Base-by-base conservation (phyloP, 768 basidiomycete genomes). In the Leccinum arenicola region DNA sequence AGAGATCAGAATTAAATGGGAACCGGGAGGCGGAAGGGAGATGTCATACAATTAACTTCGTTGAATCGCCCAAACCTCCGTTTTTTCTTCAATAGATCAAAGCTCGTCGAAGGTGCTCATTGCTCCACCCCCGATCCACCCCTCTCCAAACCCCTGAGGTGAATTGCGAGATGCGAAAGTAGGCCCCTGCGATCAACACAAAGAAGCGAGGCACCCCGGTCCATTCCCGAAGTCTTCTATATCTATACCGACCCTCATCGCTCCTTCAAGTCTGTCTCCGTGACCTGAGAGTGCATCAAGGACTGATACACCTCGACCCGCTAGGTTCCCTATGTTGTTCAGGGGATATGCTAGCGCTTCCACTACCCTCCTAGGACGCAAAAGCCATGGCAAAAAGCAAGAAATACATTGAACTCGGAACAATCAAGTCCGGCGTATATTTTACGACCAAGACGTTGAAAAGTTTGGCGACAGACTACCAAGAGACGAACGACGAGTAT, bases 371-470 rank as follows among this genome's bases (percentile, higher is more conserved):
- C 10, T 67, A 98, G 95, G 96, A 98, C 63, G 87, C 89, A 1
- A 88, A 89, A 69, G 76, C 70, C 17, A 79, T 97, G 52, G 74
- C 82, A 4, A 76, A 78, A 54, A 83, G 80, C 56, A 85, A 85
- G 63, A 80, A 78, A 53, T 98, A 93, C 68, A 89, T 84, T 35
- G 95, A 98, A 67, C 80, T 97, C 3, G 85, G 86, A 25, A 93
- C 90, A 8, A 81, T 84, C 68, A 97, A 97, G 71, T 84, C 84
- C 52, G 97, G 97, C 0, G 82, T 89, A 2, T 93, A 86, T 73
- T 98, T 99, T 72, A 91, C 90, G 4, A 98, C 96, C 2, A 80
- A 80, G 55, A 77, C 70, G 15, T 77, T 98, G 52, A 93, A 89
- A 72, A 75, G 78, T 27, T 78, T 87, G 17, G 87, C 91, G 4